Percentiles rank a stretch among this genome's conserved stretches.
These are phyloP conservation scores for Chara braunii DNA, from an alignment of 139 green algal genomes.

Conservation along the genomic window DNA sequence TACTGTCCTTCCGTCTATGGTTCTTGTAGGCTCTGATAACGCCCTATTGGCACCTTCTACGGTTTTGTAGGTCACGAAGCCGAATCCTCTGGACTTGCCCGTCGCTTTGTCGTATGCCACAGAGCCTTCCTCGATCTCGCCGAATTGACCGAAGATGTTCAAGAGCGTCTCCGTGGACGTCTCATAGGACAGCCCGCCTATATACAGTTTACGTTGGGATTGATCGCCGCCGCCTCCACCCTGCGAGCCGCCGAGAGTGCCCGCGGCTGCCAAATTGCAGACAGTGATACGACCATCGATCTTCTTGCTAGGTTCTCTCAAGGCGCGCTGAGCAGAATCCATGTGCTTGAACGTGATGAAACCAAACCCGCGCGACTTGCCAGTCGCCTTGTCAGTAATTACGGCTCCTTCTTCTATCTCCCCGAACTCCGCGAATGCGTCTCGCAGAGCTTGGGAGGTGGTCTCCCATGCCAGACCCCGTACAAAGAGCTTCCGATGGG, in stretches of 20 bases:
- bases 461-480: constrained; percentile 38
- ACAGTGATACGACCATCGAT: constrained; percentile 31
- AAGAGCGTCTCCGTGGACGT: constrained; percentile 32
- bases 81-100: constrained; percentile 35
- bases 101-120: constrained; percentile 29
- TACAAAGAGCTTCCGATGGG: constrained; percentile 41
- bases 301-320: constrained; percentile 21
- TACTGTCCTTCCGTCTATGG: constrained; percentile 25
- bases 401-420: constrained; percentile 39
- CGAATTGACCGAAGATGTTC: constrained; percentile 26
- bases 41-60: constrained; percentile 19
- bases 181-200: constrained; percentile 37
- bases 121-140: constrained; percentile 34
- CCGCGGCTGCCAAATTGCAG: constrained; percentile 33
- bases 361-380: constrained; percentile 37
- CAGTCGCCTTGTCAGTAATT: constrained; percentile 34
- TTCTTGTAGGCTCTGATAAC: constrained; percentile 13
- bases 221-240: not conserved
- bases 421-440: constrained; percentile 28
- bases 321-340: constrained; percentile 20
- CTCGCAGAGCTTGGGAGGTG: constrained; percentile 16
- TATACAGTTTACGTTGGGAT: constrained; percentile 30
- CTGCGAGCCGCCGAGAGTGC: constrained; percentile 1
- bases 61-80: constrained; percentile 30
- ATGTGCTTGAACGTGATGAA: constrained; percentile 43